phyloP scores from a whole-genome alignment of 768 basidiomycete genomes.

The Hygrophoropsis aurantiaca region DNA sequence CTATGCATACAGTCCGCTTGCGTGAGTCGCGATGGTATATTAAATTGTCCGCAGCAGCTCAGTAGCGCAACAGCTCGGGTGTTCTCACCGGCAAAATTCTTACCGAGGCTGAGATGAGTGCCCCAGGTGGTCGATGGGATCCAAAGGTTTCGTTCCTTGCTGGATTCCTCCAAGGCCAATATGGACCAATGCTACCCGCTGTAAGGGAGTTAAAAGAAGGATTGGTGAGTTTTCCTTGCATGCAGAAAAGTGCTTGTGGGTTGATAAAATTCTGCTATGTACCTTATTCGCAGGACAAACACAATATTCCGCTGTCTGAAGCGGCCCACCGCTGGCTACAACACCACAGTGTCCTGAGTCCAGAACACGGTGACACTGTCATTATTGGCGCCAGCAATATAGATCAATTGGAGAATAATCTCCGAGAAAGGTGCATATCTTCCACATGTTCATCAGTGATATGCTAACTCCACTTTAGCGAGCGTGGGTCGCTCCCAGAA shows the following conservation, averaged over 20 bases:
- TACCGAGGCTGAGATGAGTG: not conserved
- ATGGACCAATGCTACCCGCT: not conserved
- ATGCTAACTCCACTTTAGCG: not conserved
- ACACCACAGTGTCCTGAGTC: not conserved
- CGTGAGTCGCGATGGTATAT: not conserved
- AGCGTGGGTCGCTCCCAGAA: not conserved
- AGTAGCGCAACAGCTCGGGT: not conserved
- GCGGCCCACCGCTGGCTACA: not conserved
- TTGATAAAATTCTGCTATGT: not conserved
- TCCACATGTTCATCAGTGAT: not conserved
- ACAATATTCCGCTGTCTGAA: not conserved
- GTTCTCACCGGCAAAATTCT: not conserved
- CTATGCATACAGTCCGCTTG: slow-evolving; percentile 22
- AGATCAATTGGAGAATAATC: slow-evolving; percentile 29
- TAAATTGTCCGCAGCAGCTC: not conserved
- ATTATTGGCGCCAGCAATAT: slow-evolving; percentile 36
- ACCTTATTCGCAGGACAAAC: not conserved
- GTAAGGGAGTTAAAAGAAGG: not conserved
- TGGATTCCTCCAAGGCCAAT: not conserved
- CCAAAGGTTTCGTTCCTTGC: not conserved
- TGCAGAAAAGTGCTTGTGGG: not conserved
- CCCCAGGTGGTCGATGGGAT: not conserved
- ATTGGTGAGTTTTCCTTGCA: not conserved
- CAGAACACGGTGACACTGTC: slow-evolving; percentile 15
- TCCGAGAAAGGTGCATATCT: not conserved